These are phyloP conservation scores for Fomitopsis pulvina DNA, from an alignment of 768 basidiomycete species.

Conservation along the genomic window DNA sequence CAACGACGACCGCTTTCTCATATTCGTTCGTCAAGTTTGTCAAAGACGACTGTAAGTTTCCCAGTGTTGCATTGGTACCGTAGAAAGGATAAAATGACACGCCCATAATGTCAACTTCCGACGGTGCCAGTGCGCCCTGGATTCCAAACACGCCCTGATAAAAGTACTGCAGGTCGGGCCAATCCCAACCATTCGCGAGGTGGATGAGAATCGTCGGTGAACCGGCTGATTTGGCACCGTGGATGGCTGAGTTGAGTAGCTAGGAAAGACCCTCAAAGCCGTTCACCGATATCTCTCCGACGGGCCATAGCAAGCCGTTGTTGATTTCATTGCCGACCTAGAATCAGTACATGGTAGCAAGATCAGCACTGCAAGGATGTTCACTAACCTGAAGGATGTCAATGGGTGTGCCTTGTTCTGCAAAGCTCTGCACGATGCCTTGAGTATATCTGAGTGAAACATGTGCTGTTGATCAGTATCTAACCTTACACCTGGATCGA, in stretches of 20 bases:
- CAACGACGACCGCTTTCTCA: conserved; percentile 52
- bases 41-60: conserved; percentile 43
- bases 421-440: conserved; percentile 44
- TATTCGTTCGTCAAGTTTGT: conserved; percentile 41
- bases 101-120: conserved; percentile 52
- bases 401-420: conserved; percentile 46
- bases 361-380: background rate
- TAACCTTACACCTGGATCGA: too few species aligned
- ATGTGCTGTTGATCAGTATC: too few species aligned
- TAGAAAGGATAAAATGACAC: conserved; percentile 67
- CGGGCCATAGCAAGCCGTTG: conserved; percentile 57
- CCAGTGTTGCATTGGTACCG: conserved; percentile 47
- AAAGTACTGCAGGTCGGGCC: conserved; percentile 36
- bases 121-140: conserved; percentile 39
- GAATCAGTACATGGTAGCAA: background rate
- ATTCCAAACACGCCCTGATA: conserved; percentile 44
- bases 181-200: conserved; percentile 59
- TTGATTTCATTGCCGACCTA: conserved; percentile 65
- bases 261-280: conserved; percentile 50
- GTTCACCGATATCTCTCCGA: conserved; percentile 44
- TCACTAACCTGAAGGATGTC: conserved; percentile 40
- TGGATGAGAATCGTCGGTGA: conserved; percentile 51
- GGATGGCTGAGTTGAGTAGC: conserved; percentile 53
- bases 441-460: conserved; percentile 53
- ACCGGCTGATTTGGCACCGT: conserved; percentile 40